These are phyloP conservation scores for Beauveria rudraprayagi DNA, from an alignment of 2,329 filamentous ascomycete genomes.

Conservation along the genomic window DNA sequence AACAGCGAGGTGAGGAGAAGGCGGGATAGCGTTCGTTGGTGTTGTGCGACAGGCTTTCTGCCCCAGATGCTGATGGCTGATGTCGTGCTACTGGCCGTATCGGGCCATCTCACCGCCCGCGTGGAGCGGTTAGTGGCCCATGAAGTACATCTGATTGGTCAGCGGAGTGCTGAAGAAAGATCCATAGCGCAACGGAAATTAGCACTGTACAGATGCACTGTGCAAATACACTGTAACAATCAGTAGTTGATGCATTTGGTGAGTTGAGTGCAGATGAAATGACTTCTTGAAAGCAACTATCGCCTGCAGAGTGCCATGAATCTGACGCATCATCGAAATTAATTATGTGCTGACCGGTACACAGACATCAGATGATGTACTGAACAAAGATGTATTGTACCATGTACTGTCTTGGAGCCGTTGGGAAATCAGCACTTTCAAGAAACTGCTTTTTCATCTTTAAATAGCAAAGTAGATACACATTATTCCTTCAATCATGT, in stretches of 20 bases:
- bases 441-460: no score
- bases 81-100: slow-evolving; percentile 6
- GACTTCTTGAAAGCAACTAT: no score
- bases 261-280: neutral
- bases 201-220: neutral
- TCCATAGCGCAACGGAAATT: neutral
- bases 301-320: no score
- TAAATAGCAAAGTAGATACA: no score
- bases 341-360: no score
- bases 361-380: neutral
- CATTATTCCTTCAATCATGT: no score
- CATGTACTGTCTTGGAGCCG: no score
- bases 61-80: slow-evolving; percentile 7
- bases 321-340: no score
- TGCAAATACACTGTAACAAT: neutral
- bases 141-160: slow-evolving; percentile 10
- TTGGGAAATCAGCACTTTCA: no score
- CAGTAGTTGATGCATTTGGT: neutral
- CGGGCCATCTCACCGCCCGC: slow-evolving; percentile 13
- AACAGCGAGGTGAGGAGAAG: slow-evolving; percentile 4
- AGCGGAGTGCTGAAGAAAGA: neutral
- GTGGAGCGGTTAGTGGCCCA: neutral
- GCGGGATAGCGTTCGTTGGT: neutral
- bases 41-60: slow-evolving; percentile 13
- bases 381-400: no score